These are phyloP conservation scores for Globisporangium solare DNA, from an alignment of 352 stramenopile genomes.

Conservation along the genomic window DNA sequence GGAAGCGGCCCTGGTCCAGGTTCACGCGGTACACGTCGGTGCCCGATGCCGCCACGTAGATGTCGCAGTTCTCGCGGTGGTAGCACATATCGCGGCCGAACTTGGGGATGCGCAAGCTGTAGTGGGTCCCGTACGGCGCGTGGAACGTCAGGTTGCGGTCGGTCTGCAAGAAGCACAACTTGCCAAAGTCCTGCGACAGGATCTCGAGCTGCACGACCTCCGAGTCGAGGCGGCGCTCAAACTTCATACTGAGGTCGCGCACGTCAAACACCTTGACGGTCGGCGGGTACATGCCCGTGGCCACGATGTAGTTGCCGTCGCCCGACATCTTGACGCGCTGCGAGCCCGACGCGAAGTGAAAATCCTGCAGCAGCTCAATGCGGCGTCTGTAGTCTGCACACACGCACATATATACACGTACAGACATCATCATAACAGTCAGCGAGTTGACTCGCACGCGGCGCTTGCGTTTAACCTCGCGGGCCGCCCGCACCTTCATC, in stretches of 20 bases:
- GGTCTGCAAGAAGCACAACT: slow-evolving; percentile 95
- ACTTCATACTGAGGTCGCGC: slow-evolving; percentile 98
- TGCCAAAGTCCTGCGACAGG: slow-evolving; percentile 96
- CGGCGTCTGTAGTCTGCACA: slow-evolving; percentile 81
- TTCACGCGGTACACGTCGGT: slow-evolving; percentile 96
- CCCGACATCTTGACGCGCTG: slow-evolving; percentile 92
- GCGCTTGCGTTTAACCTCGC: too few relatives aligned
- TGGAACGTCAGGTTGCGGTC: slow-evolving; percentile 98
- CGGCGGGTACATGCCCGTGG: slow-evolving; percentile 95
- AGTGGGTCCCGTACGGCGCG: slow-evolving; percentile 96
- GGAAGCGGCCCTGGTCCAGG: slow-evolving; percentile 96
- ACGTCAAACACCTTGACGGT: slow-evolving; percentile 95
- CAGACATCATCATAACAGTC: neutral
- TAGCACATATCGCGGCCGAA: slow-evolving; percentile 98
- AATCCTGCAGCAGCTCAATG: slow-evolving; percentile 99
- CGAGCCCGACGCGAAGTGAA: slow-evolving; percentile 95
- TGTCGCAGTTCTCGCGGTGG: slow-evolving; percentile 93
- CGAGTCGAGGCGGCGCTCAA: slow-evolving; percentile 95
- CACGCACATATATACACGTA: neutral
- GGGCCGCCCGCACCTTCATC: slow-evolving; percentile 53
- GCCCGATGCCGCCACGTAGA: slow-evolving; percentile 89
- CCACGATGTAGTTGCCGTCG: slow-evolving; percentile 96
- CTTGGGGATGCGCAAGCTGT: slow-evolving; percentile 94
- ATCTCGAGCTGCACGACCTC: slow-evolving; percentile 96
- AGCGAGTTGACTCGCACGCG: too few relatives aligned